Base-by-base conservation (phyloP, 106 monocot genomes). In the Acorus calamus region DNA sequence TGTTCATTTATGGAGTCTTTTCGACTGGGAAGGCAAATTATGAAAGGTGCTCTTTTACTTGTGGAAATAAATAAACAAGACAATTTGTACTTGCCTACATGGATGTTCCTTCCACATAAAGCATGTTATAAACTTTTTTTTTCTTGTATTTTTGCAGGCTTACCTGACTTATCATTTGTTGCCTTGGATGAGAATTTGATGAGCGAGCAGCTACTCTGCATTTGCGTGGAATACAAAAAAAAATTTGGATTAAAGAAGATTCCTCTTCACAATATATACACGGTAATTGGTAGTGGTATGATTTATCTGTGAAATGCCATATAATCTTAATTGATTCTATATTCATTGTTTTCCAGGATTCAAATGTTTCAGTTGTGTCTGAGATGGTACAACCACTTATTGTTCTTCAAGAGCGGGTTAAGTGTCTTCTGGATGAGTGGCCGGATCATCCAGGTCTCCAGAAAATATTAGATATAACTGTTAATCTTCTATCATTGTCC, bases 401-500 rank as follows among this genome's bases (percentile, higher is more conserved):
- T 67, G 52, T 56, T 1, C 11, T 87, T 60, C 60, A 75, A 70
- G 76, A 75, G 2, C 70, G 65, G 68, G 76, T 82, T 69, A 69
- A 46, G 50, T 64, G 45, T 50, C 67, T 79, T 65, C 72, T 87
- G 47, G 59, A 68, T 50, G 87, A 90, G 7, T 96, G 87, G 87
- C 76, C 84, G 0, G 94, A 80, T 3, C 94, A 96, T 77, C 94
- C 94, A 54, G 82, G 70, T 64, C 90, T 87, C 53, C 73, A 72
- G 56, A 90, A 80, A 62, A 69, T 90, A 57, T 42, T 77, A 49
- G 84, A 89, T 43, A 28, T 68, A 43, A 74, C 66, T 46, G 75
- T 74, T 8, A 69, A 60, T 8, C 84, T 96, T 68, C 69, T 96
- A 59, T 49, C 56, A 41, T 63, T 84, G 44, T 76, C 90, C 64